Conservation (phyloP, 1,139 yeast species). For the Nakaseomyces delphensis region DNA sequence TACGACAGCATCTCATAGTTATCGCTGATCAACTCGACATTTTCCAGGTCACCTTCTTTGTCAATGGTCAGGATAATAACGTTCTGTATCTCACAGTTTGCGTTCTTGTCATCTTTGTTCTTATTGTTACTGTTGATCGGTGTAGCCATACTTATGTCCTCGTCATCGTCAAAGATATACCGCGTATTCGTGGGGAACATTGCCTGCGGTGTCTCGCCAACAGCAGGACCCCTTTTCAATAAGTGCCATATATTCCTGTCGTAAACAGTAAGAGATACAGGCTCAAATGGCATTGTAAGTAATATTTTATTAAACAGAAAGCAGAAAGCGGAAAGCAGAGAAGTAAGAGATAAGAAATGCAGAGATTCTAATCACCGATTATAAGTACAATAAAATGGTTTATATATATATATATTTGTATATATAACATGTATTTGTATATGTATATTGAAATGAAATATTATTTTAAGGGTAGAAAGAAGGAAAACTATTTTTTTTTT, state of each 20-base stretch:
- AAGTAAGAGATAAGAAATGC: too few species aligned
- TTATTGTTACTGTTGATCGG: too few species aligned
- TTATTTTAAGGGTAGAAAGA: too few species aligned
- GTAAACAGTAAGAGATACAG: constrained; percentile 10
- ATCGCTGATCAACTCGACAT: constrained; percentile 28
- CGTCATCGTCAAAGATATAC: constrained; percentile 30
- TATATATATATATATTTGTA: too few species aligned
- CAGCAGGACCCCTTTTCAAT: constrained; percentile 9
- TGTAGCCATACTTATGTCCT: constrained; percentile 12
- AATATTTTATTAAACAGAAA: not conserved
- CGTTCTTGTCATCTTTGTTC: constrained; percentile 9
- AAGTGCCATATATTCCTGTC: constrained; percentile 16
- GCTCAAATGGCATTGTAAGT: constrained; percentile 1
- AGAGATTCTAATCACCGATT: too few species aligned
- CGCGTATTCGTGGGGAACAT: constrained; percentile 27
- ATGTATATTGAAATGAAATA: too few species aligned
- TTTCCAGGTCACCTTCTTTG: constrained; percentile 18
- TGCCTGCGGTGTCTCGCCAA: constrained; percentile 11
- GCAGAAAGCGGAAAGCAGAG: not conserved
- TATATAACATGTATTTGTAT: too few species aligned
- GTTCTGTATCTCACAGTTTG: constrained; percentile 24
- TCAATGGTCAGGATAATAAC: constrained; percentile 31
- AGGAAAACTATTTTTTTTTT: too few species aligned
- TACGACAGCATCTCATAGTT: constrained; percentile 26
- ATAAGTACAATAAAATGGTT: too few species aligned